A percentile compares a stretch with the other conserved stretches of the same genome.
Conservation (phyloP, 345 rosid genomes). For the Acer campestre region DNA sequence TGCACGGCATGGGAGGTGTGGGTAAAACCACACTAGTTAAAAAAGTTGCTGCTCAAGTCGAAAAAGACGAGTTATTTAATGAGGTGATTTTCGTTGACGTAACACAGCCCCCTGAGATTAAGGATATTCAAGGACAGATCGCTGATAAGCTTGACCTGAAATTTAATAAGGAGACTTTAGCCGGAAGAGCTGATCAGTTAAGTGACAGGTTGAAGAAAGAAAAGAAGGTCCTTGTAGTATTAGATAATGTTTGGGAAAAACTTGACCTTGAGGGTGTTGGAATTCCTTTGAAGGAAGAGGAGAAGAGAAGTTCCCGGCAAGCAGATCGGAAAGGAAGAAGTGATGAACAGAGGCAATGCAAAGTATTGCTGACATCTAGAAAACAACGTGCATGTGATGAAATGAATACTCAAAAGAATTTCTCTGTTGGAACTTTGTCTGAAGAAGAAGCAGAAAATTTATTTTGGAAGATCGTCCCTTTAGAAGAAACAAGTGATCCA, state of each 20-base stretch:
- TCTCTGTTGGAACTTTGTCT: not conserved
- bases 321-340: too few relatives aligned
- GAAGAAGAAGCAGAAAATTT: conserved; percentile 8
- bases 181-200: not conserved
- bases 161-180: not conserved
- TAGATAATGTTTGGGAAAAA: conserved; percentile 9
- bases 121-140: conserved; percentile 15
- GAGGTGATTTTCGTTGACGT: not conserved
- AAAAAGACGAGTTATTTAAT: not conserved
- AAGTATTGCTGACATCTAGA: conserved; percentile 34
- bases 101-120: not conserved
- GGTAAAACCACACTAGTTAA: conserved; percentile 26
- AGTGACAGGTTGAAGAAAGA: not conserved
- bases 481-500: too few relatives aligned
- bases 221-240: not conserved
- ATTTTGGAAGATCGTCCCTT: not conserved
- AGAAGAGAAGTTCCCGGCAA: too few relatives aligned
- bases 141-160: not conserved
- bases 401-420: conserved; percentile 10
- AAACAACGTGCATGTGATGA: not conserved
- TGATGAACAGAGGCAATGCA: conserved; percentile 13
- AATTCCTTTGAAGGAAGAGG: not conserved
- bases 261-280: not conserved
- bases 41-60: not conserved
- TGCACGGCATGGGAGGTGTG: conserved; percentile 21